phyloP scores from a whole-genome alignment of 2,329 filamentous ascomycete species.

The Cladosporium sp. region DNA sequence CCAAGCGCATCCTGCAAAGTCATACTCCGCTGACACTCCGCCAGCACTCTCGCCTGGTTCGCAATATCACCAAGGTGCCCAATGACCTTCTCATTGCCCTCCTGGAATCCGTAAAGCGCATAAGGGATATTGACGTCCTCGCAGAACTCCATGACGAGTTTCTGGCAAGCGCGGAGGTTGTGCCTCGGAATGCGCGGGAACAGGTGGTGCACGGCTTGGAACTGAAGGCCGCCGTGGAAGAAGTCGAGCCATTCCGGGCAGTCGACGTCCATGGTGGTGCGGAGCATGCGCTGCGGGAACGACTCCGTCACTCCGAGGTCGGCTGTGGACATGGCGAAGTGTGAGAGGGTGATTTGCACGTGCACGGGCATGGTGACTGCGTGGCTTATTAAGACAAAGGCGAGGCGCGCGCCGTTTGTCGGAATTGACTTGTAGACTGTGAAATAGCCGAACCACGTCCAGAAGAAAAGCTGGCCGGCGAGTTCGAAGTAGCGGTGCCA shows the following conservation, averaged over 20 bases:
- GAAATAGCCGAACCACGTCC: conserved; percentile 65
- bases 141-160: conserved; percentile 59
- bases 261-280: conserved; percentile 71
- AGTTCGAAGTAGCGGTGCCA: conserved; percentile 66
- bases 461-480: conserved; percentile 60
- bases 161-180: conserved; percentile 60
- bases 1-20: conserved; percentile 28
- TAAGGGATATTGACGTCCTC: conserved; percentile 62
- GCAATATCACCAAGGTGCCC: conserved; percentile 54
- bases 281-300: conserved; percentile 65
- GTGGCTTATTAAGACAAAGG: conserved; percentile 62
- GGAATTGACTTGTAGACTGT: conserved; percentile 59
- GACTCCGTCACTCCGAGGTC: conserved; percentile 62
- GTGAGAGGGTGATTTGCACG: conserved; percentile 67
- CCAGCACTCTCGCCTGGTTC: conserved; percentile 57
- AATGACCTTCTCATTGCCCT: conserved; percentile 58
- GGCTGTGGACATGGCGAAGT: conserved; percentile 67
- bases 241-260: conserved; percentile 70
- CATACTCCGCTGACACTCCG: conserved; percentile 49
- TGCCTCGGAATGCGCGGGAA: conserved; percentile 66
- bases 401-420: conserved; percentile 53
- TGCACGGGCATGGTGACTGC: conserved; percentile 65
- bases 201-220: conserved; percentile 67
- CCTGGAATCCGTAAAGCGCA: conserved; percentile 56
- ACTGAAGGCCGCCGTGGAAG: conserved; percentile 68